These are phyloP conservation scores for Plectosphaerella sp. DNA, from an alignment of 2,329 filamentous ascomycete genomes.

Conservation along the genomic window DNA sequence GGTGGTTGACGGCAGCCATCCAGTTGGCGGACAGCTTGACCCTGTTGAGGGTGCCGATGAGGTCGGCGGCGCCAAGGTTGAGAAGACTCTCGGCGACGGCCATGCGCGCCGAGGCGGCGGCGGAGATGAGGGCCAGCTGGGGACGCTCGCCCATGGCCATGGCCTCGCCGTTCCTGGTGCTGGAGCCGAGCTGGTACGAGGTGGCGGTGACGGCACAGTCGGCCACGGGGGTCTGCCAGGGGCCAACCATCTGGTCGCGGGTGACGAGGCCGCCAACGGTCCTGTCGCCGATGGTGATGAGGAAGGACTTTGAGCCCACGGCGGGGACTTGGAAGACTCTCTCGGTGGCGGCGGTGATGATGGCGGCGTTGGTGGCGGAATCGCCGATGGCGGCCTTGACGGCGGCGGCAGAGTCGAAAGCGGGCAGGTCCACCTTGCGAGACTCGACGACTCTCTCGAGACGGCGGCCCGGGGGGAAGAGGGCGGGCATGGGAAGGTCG, in stretches of 20 bases:
- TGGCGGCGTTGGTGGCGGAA: slow-evolving; percentile 45
- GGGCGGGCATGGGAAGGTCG: slow-evolving; percentile 80
- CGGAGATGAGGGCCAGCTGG: slow-evolving; percentile 80
- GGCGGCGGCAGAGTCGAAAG: slow-evolving; percentile 65
- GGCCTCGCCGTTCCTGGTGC: slow-evolving; percentile 80
- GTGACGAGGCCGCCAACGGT: slow-evolving; percentile 85
- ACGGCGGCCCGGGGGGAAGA: slow-evolving; percentile 85
- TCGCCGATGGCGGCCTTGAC: slow-evolving; percentile 61
- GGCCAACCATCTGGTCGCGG: slow-evolving; percentile 92
- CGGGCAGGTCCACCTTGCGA: slow-evolving; percentile 60
- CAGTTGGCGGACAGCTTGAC: slow-evolving; percentile 94
- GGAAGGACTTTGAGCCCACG: slow-evolving; percentile 94
- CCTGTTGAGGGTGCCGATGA: slow-evolving; percentile 67
- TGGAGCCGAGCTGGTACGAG: slow-evolving; percentile 61
- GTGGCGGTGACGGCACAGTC: slow-evolving; percentile 92
- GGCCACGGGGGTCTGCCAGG: slow-evolving; percentile 91
- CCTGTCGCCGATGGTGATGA: slow-evolving; percentile 94
- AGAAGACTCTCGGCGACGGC: slow-evolving; percentile 89
- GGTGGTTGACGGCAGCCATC: slow-evolving; percentile 96
- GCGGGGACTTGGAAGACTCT: slow-evolving; percentile 80
- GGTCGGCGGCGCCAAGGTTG: slow-evolving; percentile 79
- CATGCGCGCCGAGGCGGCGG: slow-evolving; percentile 91
- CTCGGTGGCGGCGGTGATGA: slow-evolving; percentile 64
- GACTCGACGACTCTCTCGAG: slow-evolving; percentile 71
- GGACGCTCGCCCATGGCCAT: slow-evolving; percentile 97